Evolutionary conservation across 257 asterid species (phyloP).

Genomic region (Fraxinus excelsior): DNA sequence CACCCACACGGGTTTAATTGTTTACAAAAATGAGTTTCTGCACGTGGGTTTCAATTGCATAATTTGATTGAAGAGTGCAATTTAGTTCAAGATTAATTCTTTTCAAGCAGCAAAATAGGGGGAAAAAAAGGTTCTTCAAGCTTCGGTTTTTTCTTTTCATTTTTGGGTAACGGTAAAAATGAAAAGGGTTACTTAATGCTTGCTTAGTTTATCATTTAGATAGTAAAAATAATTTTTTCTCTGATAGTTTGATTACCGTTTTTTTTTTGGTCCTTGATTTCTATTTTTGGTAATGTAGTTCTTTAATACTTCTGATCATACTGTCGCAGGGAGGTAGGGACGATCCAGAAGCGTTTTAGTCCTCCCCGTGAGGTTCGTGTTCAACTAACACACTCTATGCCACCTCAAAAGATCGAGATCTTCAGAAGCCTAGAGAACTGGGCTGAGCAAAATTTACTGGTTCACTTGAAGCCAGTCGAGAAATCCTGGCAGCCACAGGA

Average conservation of each 20-base stretch:
- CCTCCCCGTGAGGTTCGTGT: constrained; percentile 24
- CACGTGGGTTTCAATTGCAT: background rate
- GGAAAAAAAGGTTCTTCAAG: too few relatives aligned
- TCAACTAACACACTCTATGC: constrained; percentile 28
- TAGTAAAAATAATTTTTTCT: too few relatives aligned
- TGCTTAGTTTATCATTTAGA: background rate
- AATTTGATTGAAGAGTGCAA: background rate
- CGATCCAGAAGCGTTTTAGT: constrained; percentile 18
- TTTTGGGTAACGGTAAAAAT: too few relatives aligned
- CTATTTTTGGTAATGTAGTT: background rate
- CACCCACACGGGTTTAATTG: too few relatives aligned
- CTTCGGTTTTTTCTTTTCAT: too few relatives aligned
- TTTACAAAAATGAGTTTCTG: too few relatives aligned
- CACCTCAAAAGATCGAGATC: constrained; percentile 25
- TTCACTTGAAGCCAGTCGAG: constrained; percentile 25
- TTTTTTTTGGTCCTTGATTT: background rate
- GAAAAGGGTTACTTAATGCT: background rate
- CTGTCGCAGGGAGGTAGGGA: constrained; percentile 15
- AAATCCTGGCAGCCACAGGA: constrained; percentile 32
- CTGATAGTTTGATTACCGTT: background rate
- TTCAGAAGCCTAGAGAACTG: constrained; percentile 25
- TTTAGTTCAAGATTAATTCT: too few relatives aligned
- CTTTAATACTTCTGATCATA: background rate
- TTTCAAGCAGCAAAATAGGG: too few relatives aligned
- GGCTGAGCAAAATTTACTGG: constrained; percentile 23